Base-by-base conservation (phyloP, 1,139 yeast genomes). In the Candida sanyaensis region DNA sequence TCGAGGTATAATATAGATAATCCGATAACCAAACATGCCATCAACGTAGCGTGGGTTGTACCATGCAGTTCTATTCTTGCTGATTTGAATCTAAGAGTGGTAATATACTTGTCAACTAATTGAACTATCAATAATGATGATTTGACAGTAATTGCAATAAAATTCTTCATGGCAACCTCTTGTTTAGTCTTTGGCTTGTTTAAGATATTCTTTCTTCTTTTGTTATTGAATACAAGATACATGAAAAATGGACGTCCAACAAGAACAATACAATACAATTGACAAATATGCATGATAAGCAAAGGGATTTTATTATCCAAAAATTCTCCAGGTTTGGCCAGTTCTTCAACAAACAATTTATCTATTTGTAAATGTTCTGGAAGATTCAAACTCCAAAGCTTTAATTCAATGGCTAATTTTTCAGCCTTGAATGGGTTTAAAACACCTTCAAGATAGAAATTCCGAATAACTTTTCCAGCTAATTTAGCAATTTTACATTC, bases 231-330 rank as follows among this genome's bases (percentile, higher is more conserved):
- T 2, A 46, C 43, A 7, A 54, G 32, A 32, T 51, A 69, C 56
- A 72, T 68, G 57, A 73, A 71, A 51, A 76, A 76, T n/a, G 81
- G 80, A 23, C 78, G 65, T 31, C 77, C 63, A 21, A 76, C 59
- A 24, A 75, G 53, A 42, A 73, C 65, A 28, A 74, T 66, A 3
- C 73, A 69, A 55, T 71, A 68, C 27, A 75, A 58, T 49, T 75
- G 74, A 2, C 66, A 62, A 26, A 73, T 56, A 55, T 76, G 78
- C 4, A 73, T 57, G 6, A 70, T 55, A 26, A 73, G 55, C 3
- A 68, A 54, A 24, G 63, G 56, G 31, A 57, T 61, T 40, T 64
- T 51, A 5, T 31, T 29, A 46, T 53, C 55, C 13, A 42, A 34
- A 12, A 24, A 37, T 11, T 23, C 59, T 6, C 21, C 40, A 21